phyloP scores from a whole-genome alignment of 176 grass and related monocot genomes.

The Typha latifolia region DNA sequence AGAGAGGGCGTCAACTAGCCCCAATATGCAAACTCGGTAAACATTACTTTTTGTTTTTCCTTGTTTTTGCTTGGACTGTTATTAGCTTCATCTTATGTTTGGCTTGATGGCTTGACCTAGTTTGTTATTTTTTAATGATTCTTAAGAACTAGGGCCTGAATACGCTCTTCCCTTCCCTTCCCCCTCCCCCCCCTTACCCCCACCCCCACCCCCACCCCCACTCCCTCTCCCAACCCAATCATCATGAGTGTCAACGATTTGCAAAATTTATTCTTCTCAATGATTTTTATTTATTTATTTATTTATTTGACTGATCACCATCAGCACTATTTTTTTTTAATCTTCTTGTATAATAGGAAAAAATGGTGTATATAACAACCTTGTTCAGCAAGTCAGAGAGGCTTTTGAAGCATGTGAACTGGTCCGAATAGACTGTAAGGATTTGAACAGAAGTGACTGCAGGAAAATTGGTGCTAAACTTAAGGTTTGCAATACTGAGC shows the following conservation, averaged over 20 bases:
- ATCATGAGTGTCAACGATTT: too few species aligned
- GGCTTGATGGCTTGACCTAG: not conserved
- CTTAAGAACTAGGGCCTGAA: not conserved
- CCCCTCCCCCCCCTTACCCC: not conserved
- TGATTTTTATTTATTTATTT: too few species aligned
- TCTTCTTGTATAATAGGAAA: constrained; percentile 50
- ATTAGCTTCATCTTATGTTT: not conserved
- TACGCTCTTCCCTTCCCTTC: not conserved
- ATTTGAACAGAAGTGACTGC: constrained; percentile 75
- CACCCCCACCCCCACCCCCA: too few species aligned
- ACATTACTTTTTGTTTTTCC: not conserved
- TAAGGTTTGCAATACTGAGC: constrained; percentile 36
- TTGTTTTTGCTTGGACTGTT: not conserved
- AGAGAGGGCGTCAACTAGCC: constrained; percentile 38
- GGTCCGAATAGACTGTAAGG: constrained; percentile 63
- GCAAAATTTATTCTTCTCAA: too few species aligned
- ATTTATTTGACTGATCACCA: too few species aligned
- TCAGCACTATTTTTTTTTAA: not conserved
- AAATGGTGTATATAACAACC: constrained; percentile 88
- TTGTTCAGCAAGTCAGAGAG: constrained; percentile 68
- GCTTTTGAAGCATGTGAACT: constrained; percentile 94
- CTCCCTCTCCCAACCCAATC: too few species aligned
- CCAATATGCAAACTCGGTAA: constrained; percentile 82
- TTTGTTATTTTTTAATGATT: constrained; percentile 4
- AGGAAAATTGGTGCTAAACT: constrained; percentile 94